phyloP scores from a whole-genome alignment of 2,329 filamentous ascomycete species.

The Chrysoporthe austroafricana region DNA sequence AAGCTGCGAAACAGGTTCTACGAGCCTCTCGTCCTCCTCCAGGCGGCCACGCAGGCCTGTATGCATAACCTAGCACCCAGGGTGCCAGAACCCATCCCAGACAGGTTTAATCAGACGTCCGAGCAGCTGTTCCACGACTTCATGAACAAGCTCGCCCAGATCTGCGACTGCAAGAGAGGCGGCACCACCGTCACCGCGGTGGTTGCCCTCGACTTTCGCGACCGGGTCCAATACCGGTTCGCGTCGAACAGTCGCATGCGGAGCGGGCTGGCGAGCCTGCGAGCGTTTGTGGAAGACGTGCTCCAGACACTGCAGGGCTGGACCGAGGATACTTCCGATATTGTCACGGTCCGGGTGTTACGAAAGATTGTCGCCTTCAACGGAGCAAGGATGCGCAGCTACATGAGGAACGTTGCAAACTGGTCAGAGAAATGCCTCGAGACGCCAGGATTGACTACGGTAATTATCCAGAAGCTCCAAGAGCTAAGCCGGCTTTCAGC shows the following conservation, averaged over 20 bases:
- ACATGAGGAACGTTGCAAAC: conserved; percentile 18
- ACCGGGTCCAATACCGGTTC: conserved; percentile 35
- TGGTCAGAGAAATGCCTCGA: conserved; percentile 22
- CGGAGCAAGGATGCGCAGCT: conserved; percentile 23
- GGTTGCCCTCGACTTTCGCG: conserved; percentile 32
- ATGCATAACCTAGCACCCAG: conserved; percentile 18
- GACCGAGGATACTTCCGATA: background rate
- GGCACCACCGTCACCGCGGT: conserved; percentile 36
- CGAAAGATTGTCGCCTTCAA: conserved; percentile 31
- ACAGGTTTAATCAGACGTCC: conserved; percentile 15
- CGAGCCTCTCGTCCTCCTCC: conserved; percentile 24
- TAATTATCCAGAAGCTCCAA: conserved; percentile 1
- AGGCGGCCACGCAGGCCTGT: conserved; percentile 12
- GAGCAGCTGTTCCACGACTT: conserved; percentile 33
- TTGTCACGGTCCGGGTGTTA: conserved; percentile 20
- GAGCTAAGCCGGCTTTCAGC: conserved; percentile 5
- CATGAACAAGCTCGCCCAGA: conserved; percentile 36
- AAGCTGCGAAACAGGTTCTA: conserved; percentile 24
- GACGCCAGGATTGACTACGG: background rate
- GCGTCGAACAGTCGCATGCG: conserved; percentile 36
- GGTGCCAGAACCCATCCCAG: conserved; percentile 5
- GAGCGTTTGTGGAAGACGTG: conserved; percentile 25
- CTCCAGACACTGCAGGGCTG: conserved; percentile 27
- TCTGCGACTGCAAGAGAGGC: conserved; percentile 34
- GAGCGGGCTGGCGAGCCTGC: conserved; percentile 18